phyloP scores from a whole-genome alignment of 1,284 basidiomycete genomes.

The Peniophora sp. region DNA sequence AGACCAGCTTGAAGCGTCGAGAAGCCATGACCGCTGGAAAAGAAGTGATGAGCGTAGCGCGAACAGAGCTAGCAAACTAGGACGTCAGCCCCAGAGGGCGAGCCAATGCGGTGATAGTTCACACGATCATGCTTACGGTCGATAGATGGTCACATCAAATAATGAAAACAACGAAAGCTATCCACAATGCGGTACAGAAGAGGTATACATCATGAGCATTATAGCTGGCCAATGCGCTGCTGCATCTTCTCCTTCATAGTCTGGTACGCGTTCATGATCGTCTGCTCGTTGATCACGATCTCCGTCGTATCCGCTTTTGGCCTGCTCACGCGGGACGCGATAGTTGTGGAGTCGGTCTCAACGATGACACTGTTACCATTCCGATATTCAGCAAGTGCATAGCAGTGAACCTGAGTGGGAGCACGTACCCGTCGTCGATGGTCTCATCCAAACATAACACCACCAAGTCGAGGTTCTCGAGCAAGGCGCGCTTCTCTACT shows the following conservation, averaged over 20 bases:
- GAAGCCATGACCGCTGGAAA: background rate
- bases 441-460: conserved; percentile 94
- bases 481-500: conserved; percentile 90
- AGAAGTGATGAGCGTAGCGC: too few relatives aligned
- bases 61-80: too few relatives aligned
- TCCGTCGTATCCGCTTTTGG: conserved; percentile 91
- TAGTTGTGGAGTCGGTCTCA: conserved; percentile 92
- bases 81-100: too few relatives aligned
- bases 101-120: too few relatives aligned
- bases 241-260: conserved; percentile 79
- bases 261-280: conserved; percentile 86
- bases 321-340: conserved; percentile 90
- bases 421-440: conserved; percentile 91
- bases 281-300: conserved; percentile 99
- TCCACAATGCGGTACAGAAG: background rate
- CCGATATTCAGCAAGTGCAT: background rate
- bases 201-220: conserved; percentile 8
- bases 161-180: too few relatives aligned
- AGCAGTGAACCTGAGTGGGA: background rate
- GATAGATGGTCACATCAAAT: too few relatives aligned
- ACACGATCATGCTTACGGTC: too few relatives aligned
- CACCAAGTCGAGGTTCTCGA: conserved; percentile 94
- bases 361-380: conserved; percentile 74
- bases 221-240: conserved; percentile 52
- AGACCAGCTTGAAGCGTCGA: conserved; percentile 22